phyloP scores from a whole-genome alignment of 139 green algal species.

The Diplosphaera chodatii region DNA sequence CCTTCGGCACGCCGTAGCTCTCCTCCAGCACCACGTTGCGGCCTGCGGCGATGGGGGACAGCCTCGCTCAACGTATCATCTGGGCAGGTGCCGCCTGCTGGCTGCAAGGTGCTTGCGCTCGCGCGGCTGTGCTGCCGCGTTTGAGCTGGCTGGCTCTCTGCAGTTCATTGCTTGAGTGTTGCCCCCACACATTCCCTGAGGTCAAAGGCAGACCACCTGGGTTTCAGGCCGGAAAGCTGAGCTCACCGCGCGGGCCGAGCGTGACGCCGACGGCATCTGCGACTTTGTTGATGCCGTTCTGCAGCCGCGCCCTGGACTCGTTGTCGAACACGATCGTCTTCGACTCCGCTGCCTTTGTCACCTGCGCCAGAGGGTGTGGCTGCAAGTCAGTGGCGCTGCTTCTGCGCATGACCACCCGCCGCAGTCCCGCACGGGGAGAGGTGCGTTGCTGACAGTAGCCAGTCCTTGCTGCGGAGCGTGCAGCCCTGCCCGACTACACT shows the following conservation, averaged over 20 bases:
- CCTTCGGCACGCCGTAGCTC: constrained; percentile 86
- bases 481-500: too few relatives aligned
- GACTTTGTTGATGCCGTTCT: constrained; percentile 97
- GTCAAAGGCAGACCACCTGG: background rate
- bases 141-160: too few relatives aligned
- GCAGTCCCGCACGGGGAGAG: too few relatives aligned
- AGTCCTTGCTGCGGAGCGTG: background rate
- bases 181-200: too few relatives aligned
- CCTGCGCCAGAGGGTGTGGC: background rate
- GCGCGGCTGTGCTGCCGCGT: too few relatives aligned
- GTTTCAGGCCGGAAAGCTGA: background rate
- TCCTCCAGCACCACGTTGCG: constrained; percentile 97
- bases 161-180: too few relatives aligned
- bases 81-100: too few relatives aligned
- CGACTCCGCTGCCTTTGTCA: constrained; percentile 55
- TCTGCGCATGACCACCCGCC: background rate
- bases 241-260: constrained; percentile 85
- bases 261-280: constrained; percentile 94
- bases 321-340: constrained; percentile 96
- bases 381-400: background rate
- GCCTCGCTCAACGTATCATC: too few relatives aligned
- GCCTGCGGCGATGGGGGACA: constrained; percentile 63
- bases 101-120: too few relatives aligned
- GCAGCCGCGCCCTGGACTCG: constrained; percentile 76
- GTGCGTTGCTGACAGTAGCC: background rate